Evolutionary conservation across 129 eudicot species (phyloP).

Genomic region (Tanacetum coccineum): DNA sequence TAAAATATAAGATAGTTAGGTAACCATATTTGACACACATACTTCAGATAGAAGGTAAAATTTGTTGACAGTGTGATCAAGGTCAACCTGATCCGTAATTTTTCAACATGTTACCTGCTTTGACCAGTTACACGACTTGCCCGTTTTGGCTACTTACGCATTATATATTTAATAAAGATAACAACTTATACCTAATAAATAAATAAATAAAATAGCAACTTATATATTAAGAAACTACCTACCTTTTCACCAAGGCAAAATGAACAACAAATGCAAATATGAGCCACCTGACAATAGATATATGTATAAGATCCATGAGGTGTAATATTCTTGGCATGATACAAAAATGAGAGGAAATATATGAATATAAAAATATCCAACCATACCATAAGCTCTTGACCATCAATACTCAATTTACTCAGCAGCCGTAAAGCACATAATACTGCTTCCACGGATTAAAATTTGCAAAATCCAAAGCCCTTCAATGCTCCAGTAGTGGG

Average conservation of each 20-base stretch:
- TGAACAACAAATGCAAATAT: too few species aligned
- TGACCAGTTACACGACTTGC: too few species aligned
- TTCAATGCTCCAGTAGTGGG: too few species aligned
- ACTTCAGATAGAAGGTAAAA: not conserved
- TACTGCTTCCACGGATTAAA: conserved; percentile 94
- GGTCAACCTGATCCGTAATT: not conserved
- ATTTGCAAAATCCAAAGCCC: conserved; percentile 96
- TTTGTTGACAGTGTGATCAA: not conserved
- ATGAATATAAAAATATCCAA: conserved; percentile 8
- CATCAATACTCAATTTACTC: conserved; percentile 84
- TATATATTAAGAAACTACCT: too few species aligned
- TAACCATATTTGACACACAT: too few species aligned
- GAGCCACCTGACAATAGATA: not conserved
- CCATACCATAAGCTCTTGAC: too few species aligned
- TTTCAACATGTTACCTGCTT: not conserved
- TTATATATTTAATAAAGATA: too few species aligned
- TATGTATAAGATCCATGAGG: not conserved
- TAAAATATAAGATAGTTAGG: not conserved
- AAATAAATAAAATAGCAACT: too few species aligned
- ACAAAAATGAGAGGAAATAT: not conserved
- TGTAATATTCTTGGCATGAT: not conserved
- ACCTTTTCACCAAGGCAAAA: too few species aligned
- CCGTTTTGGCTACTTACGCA: too few species aligned
- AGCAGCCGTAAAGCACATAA: conserved; percentile 83
- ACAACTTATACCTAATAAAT: too few species aligned